A percentile compares a stretch with the other conserved stretches of the same genome.
phyloP scores from a whole-genome alignment of 768 basidiomycete genomes.

The Gelatoporia subvermispora region DNA sequence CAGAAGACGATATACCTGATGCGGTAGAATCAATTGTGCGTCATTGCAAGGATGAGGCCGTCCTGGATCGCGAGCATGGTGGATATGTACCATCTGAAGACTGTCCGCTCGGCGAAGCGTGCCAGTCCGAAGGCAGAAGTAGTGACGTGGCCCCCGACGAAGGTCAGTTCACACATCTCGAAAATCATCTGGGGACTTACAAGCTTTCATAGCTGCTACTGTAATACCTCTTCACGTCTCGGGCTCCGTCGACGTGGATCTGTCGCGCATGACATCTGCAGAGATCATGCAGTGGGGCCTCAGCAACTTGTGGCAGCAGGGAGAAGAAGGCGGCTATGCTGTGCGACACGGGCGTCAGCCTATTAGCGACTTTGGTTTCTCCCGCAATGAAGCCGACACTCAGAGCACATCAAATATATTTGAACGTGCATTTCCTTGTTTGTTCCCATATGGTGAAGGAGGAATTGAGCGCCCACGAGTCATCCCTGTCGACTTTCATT shows the following conservation, averaged over 20 bases:
- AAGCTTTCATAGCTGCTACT: background rate
- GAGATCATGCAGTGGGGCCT: constrained; percentile 25
- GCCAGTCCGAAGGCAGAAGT: too few relatives aligned
- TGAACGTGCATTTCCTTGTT: constrained; percentile 10
- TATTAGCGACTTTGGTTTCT: constrained; percentile 11
- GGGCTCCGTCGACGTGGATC: constrained; percentile 25
- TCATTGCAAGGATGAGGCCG: constrained; percentile 11
- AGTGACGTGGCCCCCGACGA: too few relatives aligned
- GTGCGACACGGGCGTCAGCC: constrained; percentile 15
- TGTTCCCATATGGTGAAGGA: constrained; percentile 22
- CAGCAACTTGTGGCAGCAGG: constrained; percentile 15
- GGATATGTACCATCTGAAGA: constrained; percentile 23
- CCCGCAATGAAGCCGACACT: background rate
- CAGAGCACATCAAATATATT: constrained; percentile 9
- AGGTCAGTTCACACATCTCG: too few relatives aligned
- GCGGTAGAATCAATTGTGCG: constrained; percentile 20
- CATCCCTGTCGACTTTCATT: constrained; percentile 7
- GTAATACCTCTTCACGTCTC: constrained; percentile 24
- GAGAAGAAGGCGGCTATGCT: constrained; percentile 20
- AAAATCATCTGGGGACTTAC: too few relatives aligned
- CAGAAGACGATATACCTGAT: constrained; percentile 29
- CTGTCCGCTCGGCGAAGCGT: background rate
- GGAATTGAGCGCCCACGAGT: constrained; percentile 11
- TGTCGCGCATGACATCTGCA: constrained; percentile 13
- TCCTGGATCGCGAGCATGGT: constrained; percentile 17